Evolutionary conservation across 768 basidiomycete genomes (phyloP), one percentile per base, ranked within the genome.

Genomic region (Xanthoconium stramineum): DNA sequence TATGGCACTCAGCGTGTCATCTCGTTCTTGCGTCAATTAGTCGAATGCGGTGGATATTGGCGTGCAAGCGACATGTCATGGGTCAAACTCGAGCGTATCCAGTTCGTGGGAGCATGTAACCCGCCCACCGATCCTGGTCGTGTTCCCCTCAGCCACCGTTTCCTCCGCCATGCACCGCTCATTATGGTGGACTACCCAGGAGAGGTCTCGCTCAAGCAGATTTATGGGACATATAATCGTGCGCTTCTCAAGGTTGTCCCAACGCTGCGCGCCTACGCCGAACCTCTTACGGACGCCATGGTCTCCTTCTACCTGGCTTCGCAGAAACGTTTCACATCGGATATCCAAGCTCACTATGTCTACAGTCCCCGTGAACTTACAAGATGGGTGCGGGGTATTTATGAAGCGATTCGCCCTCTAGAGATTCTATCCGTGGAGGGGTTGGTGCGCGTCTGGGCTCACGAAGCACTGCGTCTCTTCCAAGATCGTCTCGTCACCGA

Each of bases 151-250:
- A 95, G 85, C 57, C 94, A 97, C 70, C 87, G 97, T 56, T 99
- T 99, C 85, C 80, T 99, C 45, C 90, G 97, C 11, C 97, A 98
- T 72, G 94, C 96, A 0, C 97, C 97, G 0, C 79, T 99, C 24
- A 83, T 99, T 67, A 98, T 98, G 96, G 97, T 99, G 52, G 97
- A 99, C 68, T 99, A 99, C 71, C 97, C 97, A 20, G 97, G 97
- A 51, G 94, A 96, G 69, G 77, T 95, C 13, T 98, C 97, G 6
- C 79, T 99, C 68, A 97, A 94, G 62, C 97, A 98, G 69, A 99
- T 99, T 61, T 99, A 98, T 71, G 93, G 95, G 15, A 98, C 97
- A 24, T 99, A 98, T 78, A 94, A 91, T 67, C 88, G 96, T 55
- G 97, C 93, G 15, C 80, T 94, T 24, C 88, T 99, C 65, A 99